Percentiles rank a stretch among this genome's conserved stretches.
Conservation (phyloP, 805 yeast genomes). For the Saccharomycopsis capsularis region DNA sequence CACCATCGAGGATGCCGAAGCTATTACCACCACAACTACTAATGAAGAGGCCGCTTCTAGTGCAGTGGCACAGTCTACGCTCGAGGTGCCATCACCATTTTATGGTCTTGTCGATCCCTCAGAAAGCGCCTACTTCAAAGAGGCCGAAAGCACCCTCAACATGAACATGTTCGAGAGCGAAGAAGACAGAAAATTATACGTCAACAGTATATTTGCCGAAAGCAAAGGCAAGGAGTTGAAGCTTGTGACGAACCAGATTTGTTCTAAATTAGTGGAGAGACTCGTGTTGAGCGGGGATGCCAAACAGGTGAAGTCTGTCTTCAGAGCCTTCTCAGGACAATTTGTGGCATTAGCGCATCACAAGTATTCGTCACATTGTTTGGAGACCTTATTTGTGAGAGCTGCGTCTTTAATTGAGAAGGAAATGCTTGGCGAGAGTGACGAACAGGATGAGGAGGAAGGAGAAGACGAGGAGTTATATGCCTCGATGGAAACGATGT, state of each 20-base stretch:
- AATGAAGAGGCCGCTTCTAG: conserved; percentile 11
- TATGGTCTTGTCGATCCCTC: conserved; percentile 81
- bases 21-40: background rate
- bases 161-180: conserved; percentile 67
- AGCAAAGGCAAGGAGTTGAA: conserved; percentile 84
- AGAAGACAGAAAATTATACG: conserved; percentile 70
- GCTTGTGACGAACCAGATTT: conserved; percentile 87
- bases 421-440: conserved; percentile 48
- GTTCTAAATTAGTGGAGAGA: conserved; percentile 89
- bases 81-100: conserved; percentile 41
- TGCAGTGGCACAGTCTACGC: conserved; percentile 21
- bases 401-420: conserved; percentile 68
- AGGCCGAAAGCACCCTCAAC: conserved; percentile 81
- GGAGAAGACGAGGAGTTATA: conserved; percentile 33
- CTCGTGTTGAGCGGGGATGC: conserved; percentile 61
- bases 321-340: conserved; percentile 63
- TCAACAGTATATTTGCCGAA: conserved; percentile 76
- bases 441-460: conserved; percentile 30
- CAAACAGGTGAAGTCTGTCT: conserved; percentile 57
- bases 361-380: conserved; percentile 88
- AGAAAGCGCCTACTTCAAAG: conserved; percentile 87
- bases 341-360: conserved; percentile 74
- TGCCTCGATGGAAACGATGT: conserved; percentile 58
- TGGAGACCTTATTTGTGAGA: conserved; percentile 77
- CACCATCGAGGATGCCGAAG: background rate